Base-by-base conservation (phyloP, 768 basidiomycete genomes). In the Pleurotus pulmonarius region DNA sequence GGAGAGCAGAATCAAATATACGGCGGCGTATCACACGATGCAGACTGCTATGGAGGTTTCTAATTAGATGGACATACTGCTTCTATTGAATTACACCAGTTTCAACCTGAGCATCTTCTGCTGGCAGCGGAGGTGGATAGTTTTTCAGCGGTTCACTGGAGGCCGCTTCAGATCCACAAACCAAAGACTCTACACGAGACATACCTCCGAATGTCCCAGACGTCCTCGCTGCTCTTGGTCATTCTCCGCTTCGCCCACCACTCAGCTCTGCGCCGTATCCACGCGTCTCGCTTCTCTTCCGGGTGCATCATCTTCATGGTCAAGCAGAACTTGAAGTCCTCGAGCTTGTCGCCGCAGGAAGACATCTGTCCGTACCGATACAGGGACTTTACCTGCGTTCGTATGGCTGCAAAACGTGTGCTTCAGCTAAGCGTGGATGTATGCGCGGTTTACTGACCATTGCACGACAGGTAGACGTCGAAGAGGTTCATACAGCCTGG, bases 321-420 rank as follows among this genome's bases (percentile, higher is more conserved):
- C 75, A 96, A 75, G 72, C 96, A 99, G 70, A 91, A 96, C 71
- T 97, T 97, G 80, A 96, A 95, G 64, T 96, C 94, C 57, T 92
- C 87, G 66, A 87, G 79, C 68, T 96, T 94, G 45, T 78, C 76
- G 0, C 74, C 75, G 71, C 95, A 98, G 55, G 85, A 81, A 0
- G 82, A 75, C 56, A 85, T 80, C 56, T 82, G 72, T 5, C 96
- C 96, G 61, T 88, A 85, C 65, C 96, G 83, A 71, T 98, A 98
- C 53, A 98, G 71, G 2, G 88, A 87, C 63, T 87, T 88, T 48
- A 94, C 69, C 70, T 98, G 96, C 16, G 83, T 80, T 39, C 85
- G 83, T 34, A 94, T 77, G 49, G 85, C 95, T 96, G 44, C 9
- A 34, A 55, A 56, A 53, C 13, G 47, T 44, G 49, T 62, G 13